A percentile compares a stretch with the other conserved stretches of the same genome.
These are phyloP conservation scores for Odonthalia washingtoniensis DNA, from an alignment of 31 red algal genomes.

Conservation along the genomic window DNA sequence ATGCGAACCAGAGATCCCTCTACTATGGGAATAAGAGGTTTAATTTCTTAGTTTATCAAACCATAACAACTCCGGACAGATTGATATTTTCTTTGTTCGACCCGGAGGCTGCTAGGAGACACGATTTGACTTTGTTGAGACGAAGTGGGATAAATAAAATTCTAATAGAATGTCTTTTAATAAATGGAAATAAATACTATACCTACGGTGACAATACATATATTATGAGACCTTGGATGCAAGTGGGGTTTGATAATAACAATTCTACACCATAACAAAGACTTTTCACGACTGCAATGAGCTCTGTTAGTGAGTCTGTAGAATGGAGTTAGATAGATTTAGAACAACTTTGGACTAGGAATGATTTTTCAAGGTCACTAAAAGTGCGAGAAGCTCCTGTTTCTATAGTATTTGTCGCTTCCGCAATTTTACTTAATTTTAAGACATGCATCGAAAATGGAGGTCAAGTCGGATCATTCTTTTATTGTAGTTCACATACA, in stretches of 20 bases:
- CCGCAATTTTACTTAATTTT: slow-evolving; percentile 25
- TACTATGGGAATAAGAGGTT: slow-evolving; percentile 32
- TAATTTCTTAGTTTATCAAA: slow-evolving; percentile 26
- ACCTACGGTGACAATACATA: slow-evolving; percentile 37
- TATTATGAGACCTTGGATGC: slow-evolving; percentile 32
- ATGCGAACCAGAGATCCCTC: neutral
- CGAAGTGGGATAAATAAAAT: slow-evolving; percentile 4
- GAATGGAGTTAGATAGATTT: slow-evolving; percentile 39
- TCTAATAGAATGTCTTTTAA: neutral
- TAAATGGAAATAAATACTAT: slow-evolving; percentile 27
- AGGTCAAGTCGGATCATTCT: slow-evolving; percentile 5
- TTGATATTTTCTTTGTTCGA: slow-evolving; percentile 35
- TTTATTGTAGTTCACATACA: neutral
- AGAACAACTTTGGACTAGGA: slow-evolving; percentile 4
- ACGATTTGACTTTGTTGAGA: slow-evolving; percentile 45
- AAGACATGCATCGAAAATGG: slow-evolving; percentile 17
- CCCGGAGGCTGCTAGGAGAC: slow-evolving; percentile 25
- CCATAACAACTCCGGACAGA: slow-evolving; percentile 29
- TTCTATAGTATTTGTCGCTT: neutral
- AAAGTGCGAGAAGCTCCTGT: slow-evolving; percentile 19
- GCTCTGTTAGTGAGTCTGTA: slow-evolving; percentile 16
- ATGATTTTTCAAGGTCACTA: slow-evolving; percentile 4
- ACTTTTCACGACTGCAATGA: slow-evolving; percentile 17
- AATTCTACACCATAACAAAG: neutral
- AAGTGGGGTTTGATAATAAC: neutral